phyloP scores from a whole-genome alignment of 345 rosid genomes.

The Ceriops zippeliana region DNA sequence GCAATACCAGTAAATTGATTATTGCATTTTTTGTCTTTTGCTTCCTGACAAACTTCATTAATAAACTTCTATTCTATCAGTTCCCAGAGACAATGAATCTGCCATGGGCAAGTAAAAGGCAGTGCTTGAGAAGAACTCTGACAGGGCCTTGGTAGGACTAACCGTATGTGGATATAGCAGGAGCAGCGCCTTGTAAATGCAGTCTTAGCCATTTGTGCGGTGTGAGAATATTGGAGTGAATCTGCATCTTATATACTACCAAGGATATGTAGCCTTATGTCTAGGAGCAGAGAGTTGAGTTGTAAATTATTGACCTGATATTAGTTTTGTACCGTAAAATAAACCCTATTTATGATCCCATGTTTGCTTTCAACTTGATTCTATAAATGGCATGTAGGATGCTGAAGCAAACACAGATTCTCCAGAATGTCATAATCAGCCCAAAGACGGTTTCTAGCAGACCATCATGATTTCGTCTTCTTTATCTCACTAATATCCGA shows the following conservation, averaged over 20 bases:
- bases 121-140: constrained; percentile 33
- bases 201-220: constrained; percentile 17
- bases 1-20: too few relatives aligned
- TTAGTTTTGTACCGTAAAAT: constrained; percentile 24
- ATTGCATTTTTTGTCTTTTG: too few relatives aligned
- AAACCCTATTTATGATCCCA: constrained; percentile 15
- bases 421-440: neutral
- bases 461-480: neutral
- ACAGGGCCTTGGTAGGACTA: constrained; percentile 34
- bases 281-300: constrained; percentile 35
- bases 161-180: neutral
- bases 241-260: constrained; percentile 16
- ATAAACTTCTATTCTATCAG: constrained; percentile 10
- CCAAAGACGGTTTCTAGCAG: neutral
- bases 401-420: neutral
- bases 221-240: neutral
- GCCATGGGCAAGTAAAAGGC: constrained; percentile 32
- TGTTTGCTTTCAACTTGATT: constrained; percentile 13
- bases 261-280: constrained; percentile 32
- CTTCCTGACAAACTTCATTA: neutral
- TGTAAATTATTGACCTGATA: constrained; percentile 46
- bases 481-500: too few relatives aligned
- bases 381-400: constrained; percentile 11
- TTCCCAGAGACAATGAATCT: constrained; percentile 38
- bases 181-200: neutral